Evolutionary conservation across 192 early-diverging fungal species (phyloP).

Genomic region (Backusella morwellensis): DNA sequence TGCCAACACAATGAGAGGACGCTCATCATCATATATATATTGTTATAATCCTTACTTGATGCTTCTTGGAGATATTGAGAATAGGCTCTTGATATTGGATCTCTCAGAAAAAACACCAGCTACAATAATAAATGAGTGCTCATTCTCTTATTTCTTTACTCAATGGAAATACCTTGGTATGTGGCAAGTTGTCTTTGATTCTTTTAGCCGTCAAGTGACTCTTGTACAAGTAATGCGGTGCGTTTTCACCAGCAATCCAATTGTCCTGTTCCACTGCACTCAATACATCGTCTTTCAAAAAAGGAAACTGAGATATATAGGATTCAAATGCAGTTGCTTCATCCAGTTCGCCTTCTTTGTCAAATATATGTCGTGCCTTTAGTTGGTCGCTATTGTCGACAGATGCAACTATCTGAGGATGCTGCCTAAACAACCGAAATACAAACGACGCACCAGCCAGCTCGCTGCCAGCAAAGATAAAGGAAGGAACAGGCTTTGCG

Average conservation of each 20-base stretch:
- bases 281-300: conserved; percentile 10
- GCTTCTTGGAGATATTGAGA: conserved; percentile 39
- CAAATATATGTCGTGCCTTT: conserved; percentile 14
- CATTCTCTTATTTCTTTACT: background rate
- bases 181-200: conserved; percentile 44
- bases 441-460: conserved; percentile 40
- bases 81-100: conserved; percentile 52
- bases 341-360: conserved; percentile 15
- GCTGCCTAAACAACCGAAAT: conserved; percentile 42
- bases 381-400: conserved; percentile 34
- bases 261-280: conserved; percentile 18
- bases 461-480: conserved; percentile 54
- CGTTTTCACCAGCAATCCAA: conserved; percentile 31
- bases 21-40: background rate
- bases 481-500: conserved; percentile 51
- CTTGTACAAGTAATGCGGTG: conserved; percentile 34
- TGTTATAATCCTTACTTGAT: background rate
- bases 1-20: no score
- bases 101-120: conserved; percentile 46
- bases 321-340: conserved; percentile 23
- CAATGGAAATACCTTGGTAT: conserved; percentile 37
- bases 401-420: conserved; percentile 45
- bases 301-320: conserved; percentile 29
- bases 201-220: conserved; percentile 38
- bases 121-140: background rate